Evolutionary conservation across 108 stramenopile species (phyloP), one percentile per base, ranked within the genome.

Genomic region (Nitzschia putrida): DNA sequence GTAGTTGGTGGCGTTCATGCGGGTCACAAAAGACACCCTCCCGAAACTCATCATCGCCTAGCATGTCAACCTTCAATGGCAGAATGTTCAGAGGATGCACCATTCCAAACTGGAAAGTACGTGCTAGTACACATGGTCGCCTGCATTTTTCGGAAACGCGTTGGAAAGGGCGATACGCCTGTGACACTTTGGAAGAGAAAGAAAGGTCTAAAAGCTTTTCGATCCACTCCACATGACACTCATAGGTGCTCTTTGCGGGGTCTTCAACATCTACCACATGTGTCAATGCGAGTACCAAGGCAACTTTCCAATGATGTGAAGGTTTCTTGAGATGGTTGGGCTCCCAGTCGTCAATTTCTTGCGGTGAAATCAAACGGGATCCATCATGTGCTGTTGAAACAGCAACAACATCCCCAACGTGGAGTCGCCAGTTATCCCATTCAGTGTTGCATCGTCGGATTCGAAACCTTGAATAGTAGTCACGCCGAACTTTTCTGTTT

Each of bases 371-470:
- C 16, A 38, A n/a, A 2, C 56, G 42, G 44, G 39, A 24, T 29
- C 47, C 21, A 8, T 51, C 34, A 14, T 64, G 49, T 0, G 53
- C 40, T 11, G 54, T 55, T 2, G 71, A 24, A 37, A 77, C 64
- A 11, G 69, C 76, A 14, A 77, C 57, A 8, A 77, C 24, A 53
- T 77, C 76, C 13, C 76, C 76, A 50, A 77, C 25, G 45, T 77
- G 69, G 24, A 77, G 57, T 20, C 71, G 66, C 76, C 76, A 77
- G 0, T 40, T 29, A 10, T 63, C 23, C 10, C 43, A 45, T 21
- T 44, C 61, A 20, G 44, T 23, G 7, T 34, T 16, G 23, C 44
- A 0, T 9, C 34, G 69, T 26, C 24, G 57, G 10, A 63, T 18
- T 25, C 13, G 61, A 13, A 63, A 47, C 23, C 44, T 63, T 18